Percentiles rank a stretch among this genome's conserved stretches.
These are phyloP conservation scores for Dipteronia sinensis DNA, from an alignment of 345 rosid species.

Conservation along the genomic window DNA sequence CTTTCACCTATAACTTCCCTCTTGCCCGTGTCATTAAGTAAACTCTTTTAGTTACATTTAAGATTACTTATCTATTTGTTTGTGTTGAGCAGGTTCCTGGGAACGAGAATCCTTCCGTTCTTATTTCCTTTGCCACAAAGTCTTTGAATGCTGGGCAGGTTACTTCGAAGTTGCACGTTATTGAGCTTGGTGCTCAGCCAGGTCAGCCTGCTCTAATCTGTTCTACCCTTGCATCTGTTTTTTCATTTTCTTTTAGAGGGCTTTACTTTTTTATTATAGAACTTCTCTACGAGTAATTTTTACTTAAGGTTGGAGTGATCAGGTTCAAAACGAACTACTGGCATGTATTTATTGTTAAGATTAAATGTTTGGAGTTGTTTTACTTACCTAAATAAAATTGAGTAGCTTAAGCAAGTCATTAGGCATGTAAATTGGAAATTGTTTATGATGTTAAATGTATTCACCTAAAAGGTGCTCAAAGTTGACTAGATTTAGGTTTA, in stretches of 20 bases:
- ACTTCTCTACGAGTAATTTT: neutral
- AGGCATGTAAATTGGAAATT: neutral
- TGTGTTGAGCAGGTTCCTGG: constrained; percentile 70
- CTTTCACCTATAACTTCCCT: neutral
- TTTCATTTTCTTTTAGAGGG: neutral
- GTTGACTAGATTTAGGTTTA: neutral
- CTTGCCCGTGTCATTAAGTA: neutral
- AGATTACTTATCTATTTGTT: constrained; percentile 4
- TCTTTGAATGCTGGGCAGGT: constrained; percentile 88
- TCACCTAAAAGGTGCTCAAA: neutral
- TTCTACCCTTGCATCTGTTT: constrained; percentile 1
- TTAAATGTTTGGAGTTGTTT: neutral
- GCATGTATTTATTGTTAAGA: neutral
- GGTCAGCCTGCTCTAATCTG: constrained; percentile 40
- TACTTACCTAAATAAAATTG: neutral
- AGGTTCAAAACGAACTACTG: neutral
- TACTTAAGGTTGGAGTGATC: neutral
- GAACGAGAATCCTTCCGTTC: constrained; percentile 89
- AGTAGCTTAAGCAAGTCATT: neutral
- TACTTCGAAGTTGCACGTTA: constrained; percentile 88
- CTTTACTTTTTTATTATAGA: neutral
- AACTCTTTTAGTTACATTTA: neutral
- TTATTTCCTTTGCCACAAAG: constrained; percentile 92
- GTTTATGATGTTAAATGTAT: neutral
- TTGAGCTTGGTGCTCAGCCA: constrained; percentile 98